These are phyloP conservation scores for Pneumocystis murina DNA, from an alignment of 1,139 yeast species.

Conservation along the genomic window DNA sequence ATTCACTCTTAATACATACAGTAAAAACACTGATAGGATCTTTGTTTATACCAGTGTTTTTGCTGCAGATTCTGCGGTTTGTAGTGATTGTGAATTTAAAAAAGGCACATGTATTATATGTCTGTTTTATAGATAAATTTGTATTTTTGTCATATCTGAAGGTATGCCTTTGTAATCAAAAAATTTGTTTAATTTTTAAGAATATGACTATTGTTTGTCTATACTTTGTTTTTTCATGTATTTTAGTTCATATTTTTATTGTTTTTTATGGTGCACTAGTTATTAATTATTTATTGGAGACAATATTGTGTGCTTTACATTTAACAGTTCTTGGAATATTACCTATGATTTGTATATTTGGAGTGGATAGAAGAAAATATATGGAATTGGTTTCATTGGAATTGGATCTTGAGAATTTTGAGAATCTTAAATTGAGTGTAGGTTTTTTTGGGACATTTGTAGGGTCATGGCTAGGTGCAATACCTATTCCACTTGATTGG, in stretches of 20 bases:
- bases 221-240: neutral
- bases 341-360: neutral
- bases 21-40: neutral
- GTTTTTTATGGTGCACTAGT: neutral
- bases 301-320: neutral
- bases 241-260: neutral
- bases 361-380: neutral
- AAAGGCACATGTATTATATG: neutral
- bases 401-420: neutral
- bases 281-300: neutral
- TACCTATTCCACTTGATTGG: slow-evolving; percentile 95
- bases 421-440: neutral
- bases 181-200: neutral
- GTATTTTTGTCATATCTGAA: neutral
- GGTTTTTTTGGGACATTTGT: slow-evolving; percentile 32
- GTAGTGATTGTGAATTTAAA: neutral
- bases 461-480: slow-evolving; percentile 86
- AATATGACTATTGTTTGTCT: neutral
- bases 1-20: neutral
- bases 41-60: neutral
- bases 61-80: neutral
- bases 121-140: neutral
- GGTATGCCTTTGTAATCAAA: neutral
- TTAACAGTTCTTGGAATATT: neutral
- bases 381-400: neutral